Base-by-base conservation (phyloP, 2,329 filamentous ascomycete species). In the Ramichloridium luteum region DNA sequence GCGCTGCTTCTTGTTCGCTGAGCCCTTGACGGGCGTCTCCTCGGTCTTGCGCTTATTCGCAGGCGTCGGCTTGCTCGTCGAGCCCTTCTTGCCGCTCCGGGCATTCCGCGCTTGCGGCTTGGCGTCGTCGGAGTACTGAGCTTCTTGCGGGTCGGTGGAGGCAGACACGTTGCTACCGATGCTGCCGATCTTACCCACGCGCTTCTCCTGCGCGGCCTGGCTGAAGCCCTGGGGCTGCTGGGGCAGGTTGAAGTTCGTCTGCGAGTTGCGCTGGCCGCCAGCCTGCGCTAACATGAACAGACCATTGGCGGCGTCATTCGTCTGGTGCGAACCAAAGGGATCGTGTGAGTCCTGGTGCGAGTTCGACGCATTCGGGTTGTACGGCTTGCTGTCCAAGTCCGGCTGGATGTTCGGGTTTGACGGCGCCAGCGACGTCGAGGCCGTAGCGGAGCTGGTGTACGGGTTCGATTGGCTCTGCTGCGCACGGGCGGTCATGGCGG, bases 301-400 rank as follows among this genome's bases (percentile, higher is more conserved):
- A 16, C 90, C 86, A 54, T 94, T 96, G 31, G 88, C 90, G 26
- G 88, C 90, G 60, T 93, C 88, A 48, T 88, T 93, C 32, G 75
- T 75, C 51, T 93, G 88, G 58, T 93, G 84, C 25, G 85, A 81
- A 36, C 86, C 80, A 51, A 85, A 92, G 4, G 77, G 72, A 32
- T 82, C 79, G 36, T 59, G 59, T 33, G 54, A 57, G 16, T 57
- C 48, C 34, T 58, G 56, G 16, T 51, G 49, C 35, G 51, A 48
- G 32, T 47, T 49, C 17, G 50, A 45, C 32, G 34, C 71, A 70
- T 49, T 72, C 62, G 32, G 72, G 65, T 51, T 77, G 67, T 36
- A 75, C 67, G 58, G 57, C 57, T 58, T 50, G 53, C 53, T 40
- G 49, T 54, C 51, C 28, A 54, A 48, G 32, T 53, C 51, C 34